Conservation (phyloP, 192 early-diverging fungal genomes). For the Gigaspora rosea region DNA sequence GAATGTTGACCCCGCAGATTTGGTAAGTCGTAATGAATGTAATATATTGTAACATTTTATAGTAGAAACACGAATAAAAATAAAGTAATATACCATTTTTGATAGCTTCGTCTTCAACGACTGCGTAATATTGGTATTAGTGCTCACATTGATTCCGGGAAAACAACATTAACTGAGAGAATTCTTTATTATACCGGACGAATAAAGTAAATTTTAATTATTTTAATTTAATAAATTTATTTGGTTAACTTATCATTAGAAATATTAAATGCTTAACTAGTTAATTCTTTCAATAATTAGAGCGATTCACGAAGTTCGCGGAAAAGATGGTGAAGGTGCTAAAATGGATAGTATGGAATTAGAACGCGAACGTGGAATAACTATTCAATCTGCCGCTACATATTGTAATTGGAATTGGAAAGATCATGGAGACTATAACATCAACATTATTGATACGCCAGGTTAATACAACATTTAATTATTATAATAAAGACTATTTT, state of each 20-base stretch:
- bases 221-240: background rate
- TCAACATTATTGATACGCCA: constrained; percentile 89
- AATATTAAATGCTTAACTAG: background rate
- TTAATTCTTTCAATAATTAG: background rate
- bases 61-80: too few relatives aligned
- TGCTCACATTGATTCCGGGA: constrained; percentile 88
- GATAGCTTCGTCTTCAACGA: constrained; percentile 55
- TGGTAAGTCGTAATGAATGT: background rate
- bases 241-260: background rate
- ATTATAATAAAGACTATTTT: background rate
- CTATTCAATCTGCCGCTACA: constrained; percentile 87
- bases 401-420: constrained; percentile 69
- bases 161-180: constrained; percentile 85
- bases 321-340: constrained; percentile 88
- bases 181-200: constrained; percentile 83
- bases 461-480: constrained; percentile 42
- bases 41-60: too few relatives aligned
- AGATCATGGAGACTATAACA: constrained; percentile 59
- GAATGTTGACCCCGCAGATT: background rate
- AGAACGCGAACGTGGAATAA: constrained; percentile 93
- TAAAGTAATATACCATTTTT: background rate
- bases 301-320: constrained; percentile 82
- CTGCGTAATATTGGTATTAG: constrained; percentile 89
- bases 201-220: constrained; percentile 62
- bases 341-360: constrained; percentile 99